Conservation (phyloP, 1,284 basidiomycete species). For the Boletus mariae region DNA sequence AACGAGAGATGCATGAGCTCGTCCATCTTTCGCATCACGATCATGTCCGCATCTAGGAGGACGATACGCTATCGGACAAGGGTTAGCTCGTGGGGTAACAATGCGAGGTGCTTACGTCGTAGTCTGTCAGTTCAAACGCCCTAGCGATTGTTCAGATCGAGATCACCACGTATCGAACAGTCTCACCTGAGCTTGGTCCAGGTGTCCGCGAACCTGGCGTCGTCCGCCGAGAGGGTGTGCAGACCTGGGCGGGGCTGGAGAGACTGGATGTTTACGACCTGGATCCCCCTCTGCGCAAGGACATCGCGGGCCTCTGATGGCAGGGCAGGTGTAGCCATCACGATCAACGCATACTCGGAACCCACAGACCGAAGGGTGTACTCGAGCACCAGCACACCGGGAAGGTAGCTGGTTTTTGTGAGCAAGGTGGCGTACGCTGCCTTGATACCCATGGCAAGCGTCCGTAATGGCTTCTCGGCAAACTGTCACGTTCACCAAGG, state of each 20-base stretch:
- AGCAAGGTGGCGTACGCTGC: constrained; percentile 62
- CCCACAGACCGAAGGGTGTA: constrained; percentile 59
- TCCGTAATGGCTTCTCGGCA: neutral
- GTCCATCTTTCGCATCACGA: constrained; percentile 86
- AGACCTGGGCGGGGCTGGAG: constrained; percentile 54
- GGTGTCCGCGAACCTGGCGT: constrained; percentile 76
- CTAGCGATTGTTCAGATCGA: constrained; percentile 37
- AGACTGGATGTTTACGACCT: constrained; percentile 54
- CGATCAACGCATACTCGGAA: constrained; percentile 77
- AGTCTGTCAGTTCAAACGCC: constrained; percentile 74
- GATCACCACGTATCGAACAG: neutral
- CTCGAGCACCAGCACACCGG: constrained; percentile 73
- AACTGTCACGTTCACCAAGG: neutral
- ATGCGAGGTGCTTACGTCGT: constrained; percentile 52
- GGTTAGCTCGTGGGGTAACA: neutral
- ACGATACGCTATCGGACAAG: constrained; percentile 60
- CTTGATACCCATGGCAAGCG: constrained; percentile 25
- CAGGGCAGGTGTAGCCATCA: constrained; percentile 72
- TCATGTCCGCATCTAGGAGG: constrained; percentile 90
- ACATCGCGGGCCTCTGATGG: constrained; percentile 52
- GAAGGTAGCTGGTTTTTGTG: constrained; percentile 66
- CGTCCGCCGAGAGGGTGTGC: constrained; percentile 49
- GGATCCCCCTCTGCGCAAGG: constrained; percentile 53
- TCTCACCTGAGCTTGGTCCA: constrained; percentile 86
- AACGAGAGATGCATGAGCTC: constrained; percentile 78